Conservation (phyloP, 306 rosid genomes). For the Rosa multiflora region DNA sequence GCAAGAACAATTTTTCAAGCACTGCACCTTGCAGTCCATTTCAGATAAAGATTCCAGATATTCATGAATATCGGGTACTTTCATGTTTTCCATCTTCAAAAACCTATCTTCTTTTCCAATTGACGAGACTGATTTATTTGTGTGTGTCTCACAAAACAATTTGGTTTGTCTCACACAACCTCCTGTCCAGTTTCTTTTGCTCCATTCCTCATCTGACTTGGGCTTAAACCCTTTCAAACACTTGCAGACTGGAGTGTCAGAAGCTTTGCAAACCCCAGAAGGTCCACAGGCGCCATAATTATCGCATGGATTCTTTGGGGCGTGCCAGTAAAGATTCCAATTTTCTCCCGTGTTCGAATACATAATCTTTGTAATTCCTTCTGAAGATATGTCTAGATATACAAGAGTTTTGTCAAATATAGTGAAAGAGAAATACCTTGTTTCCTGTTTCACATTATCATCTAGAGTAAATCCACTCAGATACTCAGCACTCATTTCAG, state of each 20-base stretch:
- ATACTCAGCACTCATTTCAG: conserved; percentile 26
- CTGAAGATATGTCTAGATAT: not conserved
- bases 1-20: too few relatives aligned
- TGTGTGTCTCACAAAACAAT: not conserved
- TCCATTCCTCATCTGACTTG: conserved; percentile 17
- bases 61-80: too few relatives aligned
- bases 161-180: conserved; percentile 3
- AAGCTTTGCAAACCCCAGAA: conserved; percentile 9
- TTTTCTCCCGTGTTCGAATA: too few relatives aligned
- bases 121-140: too few relatives aligned
- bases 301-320: not conserved
- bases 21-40: too few relatives aligned
- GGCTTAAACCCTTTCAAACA: conserved; percentile 22
- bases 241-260: not conserved
- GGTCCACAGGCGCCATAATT: conserved; percentile 14
- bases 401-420: not conserved
- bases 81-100: too few relatives aligned
- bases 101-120: too few relatives aligned
- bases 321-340: not conserved
- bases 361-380: not conserved
- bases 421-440: conserved; percentile 18
- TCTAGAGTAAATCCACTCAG: conserved; percentile 15
- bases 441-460: conserved; percentile 28
- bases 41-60: too few relatives aligned
- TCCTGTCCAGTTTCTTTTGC: conserved; percentile 11